phyloP scores from a whole-genome alignment of 257 asterid genomes.

The Prunella vulgaris region DNA sequence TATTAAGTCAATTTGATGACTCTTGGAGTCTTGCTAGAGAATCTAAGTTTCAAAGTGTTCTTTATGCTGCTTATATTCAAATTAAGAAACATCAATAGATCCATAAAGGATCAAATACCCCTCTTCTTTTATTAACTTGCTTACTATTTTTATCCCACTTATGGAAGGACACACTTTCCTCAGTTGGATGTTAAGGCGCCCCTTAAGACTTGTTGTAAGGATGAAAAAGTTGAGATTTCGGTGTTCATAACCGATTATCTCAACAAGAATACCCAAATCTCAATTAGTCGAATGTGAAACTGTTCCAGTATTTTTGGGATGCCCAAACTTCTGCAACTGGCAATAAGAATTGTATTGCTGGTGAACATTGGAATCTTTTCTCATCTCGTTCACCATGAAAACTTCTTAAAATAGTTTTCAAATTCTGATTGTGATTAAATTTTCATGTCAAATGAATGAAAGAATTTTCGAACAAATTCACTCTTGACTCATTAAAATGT shows the following conservation, averaged over 20 bases:
- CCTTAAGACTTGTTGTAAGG: no score
- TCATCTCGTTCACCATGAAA: not conserved
- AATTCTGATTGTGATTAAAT: not conserved
- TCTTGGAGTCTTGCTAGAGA: not conserved
- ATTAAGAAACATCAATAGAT: not conserved
- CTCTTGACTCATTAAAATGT: no score
- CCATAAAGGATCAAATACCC: not conserved
- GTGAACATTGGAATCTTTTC: not conserved
- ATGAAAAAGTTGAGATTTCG: no score
- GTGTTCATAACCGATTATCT: not conserved
- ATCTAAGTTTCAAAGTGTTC: not conserved
- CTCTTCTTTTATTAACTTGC: not conserved
- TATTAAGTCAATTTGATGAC: not conserved
- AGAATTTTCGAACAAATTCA: no score
- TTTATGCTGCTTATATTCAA: not conserved
- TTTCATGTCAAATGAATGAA: not conserved
- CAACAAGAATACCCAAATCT: not conserved
- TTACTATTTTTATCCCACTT: no score
- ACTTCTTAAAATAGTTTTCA: not conserved
- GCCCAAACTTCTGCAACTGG: not conserved
- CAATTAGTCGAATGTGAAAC: not conserved
- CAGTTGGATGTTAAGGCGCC: no score
- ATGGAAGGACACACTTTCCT: no score
- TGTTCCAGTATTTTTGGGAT: not conserved
- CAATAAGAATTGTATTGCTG: not conserved